Base-by-base conservation (phyloP, 225 moss, liverwort and hornwort species). In the Sphagnum contortum region DNA sequence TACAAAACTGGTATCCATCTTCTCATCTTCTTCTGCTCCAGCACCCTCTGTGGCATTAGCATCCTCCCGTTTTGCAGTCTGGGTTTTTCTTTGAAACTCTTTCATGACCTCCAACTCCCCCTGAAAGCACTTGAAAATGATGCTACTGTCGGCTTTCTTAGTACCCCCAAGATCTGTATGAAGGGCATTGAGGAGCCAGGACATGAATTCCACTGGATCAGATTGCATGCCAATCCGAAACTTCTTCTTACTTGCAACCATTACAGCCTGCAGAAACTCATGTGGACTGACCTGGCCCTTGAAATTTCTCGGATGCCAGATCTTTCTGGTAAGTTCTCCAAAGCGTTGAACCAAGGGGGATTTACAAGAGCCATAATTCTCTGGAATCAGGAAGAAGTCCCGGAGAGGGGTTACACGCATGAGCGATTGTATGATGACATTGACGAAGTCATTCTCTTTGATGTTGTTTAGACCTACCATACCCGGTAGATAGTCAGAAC, bases 241-340 rank as follows among this genome's bases (percentile, higher is more conserved):
- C 54, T 70, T 69, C 73, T 91, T 91, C 71, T 80, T 80, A 73
- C 91, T 91, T 45, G 88, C 86, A 48, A 91, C 86, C 91, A 91
- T 91, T 29, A 91, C 86, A 45, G 91, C 88, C 71, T 91, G 91
- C 66, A 91, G 69, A 75, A 91, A 91, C 73, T 96, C 96, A 69
- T 96, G 96, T 14, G 96, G 96, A 77, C 96, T 96, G 71, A 96
- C 96, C 83, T 96, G 95, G 49, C 96, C 96, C 62, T 92, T 96
- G 50, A 96, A 96, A 61, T 96, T 96, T 64, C 80, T 83, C 5
- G 77, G 81, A 71, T 96, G 96, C 96, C 96, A 96, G 10, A 96
- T 96, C 71, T 96, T 96, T 69, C 88, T 83, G 5, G 96, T 88
- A 44, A 96, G 83, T 75, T 96, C 96, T 70, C 96, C 96, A 61